Conservation (phyloP, 805 yeast species). For the Clavispora fructus region DNA sequence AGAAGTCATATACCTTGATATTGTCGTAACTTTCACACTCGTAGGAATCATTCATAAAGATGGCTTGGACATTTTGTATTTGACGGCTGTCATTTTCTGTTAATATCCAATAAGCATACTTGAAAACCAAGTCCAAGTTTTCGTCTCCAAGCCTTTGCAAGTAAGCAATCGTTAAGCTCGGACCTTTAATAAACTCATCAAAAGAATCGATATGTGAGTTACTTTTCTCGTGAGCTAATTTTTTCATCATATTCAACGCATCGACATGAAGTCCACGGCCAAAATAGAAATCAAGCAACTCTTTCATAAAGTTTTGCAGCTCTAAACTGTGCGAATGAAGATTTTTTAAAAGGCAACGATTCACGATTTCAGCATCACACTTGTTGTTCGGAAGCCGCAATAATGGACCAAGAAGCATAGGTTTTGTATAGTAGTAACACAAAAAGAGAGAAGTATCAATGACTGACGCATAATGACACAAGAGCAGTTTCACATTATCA, state of each 20-base stretch:
- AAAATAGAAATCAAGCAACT: constrained; percentile 71
- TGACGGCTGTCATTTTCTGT: constrained; percentile 13
- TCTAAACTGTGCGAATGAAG: constrained; percentile 18
- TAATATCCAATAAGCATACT: constrained; percentile 52
- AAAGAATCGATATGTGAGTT: constrained; percentile 14
- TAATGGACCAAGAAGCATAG: constrained; percentile 76
- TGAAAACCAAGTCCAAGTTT: constrained; percentile 49
- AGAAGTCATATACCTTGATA: constrained; percentile 46
- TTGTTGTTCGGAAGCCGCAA: constrained; percentile 65
- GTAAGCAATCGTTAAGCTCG: constrained; percentile 49
- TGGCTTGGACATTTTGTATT: constrained; percentile 25
- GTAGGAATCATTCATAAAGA: constrained; percentile 64
- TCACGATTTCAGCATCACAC: constrained; percentile 65
- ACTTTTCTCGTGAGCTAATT: constrained; percentile 12
- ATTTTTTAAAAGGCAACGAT: constrained; percentile 42
- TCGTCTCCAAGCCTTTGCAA: constrained; percentile 49
- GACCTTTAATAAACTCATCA: constrained; percentile 28
- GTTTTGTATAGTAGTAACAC: constrained; percentile 64
- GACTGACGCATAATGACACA: constrained; percentile 34
- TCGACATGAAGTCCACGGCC: constrained; percentile 57
- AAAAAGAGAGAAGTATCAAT: constrained; percentile 78
- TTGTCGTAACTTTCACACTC: constrained; percentile 57
- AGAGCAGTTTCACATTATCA: constrained; percentile 16
- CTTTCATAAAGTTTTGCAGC: constrained; percentile 46
- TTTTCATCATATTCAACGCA: constrained; percentile 59